Percentiles rank a stretch among this genome's conserved stretches.
These are phyloP conservation scores for Puccinellia tenuiflora DNA, from an alignment of 176 grass and related monocot genomes.

Conservation along the genomic window DNA sequence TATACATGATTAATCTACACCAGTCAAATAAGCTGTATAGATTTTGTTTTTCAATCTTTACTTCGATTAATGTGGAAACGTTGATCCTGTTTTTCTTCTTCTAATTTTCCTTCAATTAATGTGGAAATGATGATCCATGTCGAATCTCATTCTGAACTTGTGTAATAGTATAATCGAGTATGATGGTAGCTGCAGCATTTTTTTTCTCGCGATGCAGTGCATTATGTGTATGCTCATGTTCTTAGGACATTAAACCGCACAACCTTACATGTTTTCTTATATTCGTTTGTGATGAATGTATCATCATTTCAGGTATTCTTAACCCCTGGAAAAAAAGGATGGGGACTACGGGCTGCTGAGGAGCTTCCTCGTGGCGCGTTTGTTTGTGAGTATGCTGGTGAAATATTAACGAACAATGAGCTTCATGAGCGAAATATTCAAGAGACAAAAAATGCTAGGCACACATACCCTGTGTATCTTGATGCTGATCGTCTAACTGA, in stretches of 20 bases:
- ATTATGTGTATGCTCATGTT: neutral
- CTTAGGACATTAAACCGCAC: neutral
- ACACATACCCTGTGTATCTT: constrained; percentile 73
- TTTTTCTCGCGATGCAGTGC: neutral
- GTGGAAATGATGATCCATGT: neutral
- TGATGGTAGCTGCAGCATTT: neutral
- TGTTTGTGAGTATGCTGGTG: constrained; percentile 89
- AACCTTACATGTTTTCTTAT: neutral
- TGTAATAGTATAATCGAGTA: neutral
- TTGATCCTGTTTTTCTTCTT: neutral
- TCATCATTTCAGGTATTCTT: constrained; percentile 71
- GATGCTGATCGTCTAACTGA: constrained; percentile 86
- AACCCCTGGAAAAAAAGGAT: constrained; percentile 62
- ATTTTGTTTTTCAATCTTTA: neutral
- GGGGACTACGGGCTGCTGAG: constrained; percentile 64
- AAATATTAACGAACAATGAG: constrained; percentile 91
- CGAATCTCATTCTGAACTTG: neutral
- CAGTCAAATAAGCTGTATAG: neutral
- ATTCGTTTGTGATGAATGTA: constrained; percentile 7
- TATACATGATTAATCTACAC: neutral
- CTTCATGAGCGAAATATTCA: constrained; percentile 56
- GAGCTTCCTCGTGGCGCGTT: constrained; percentile 68
- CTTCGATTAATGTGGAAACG: neutral
- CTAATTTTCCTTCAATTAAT: neutral
- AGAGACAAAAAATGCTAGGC: constrained; percentile 32